Conservation (phyloP, 148 eudicot species). For the Suaeda aralocaspica region DNA sequence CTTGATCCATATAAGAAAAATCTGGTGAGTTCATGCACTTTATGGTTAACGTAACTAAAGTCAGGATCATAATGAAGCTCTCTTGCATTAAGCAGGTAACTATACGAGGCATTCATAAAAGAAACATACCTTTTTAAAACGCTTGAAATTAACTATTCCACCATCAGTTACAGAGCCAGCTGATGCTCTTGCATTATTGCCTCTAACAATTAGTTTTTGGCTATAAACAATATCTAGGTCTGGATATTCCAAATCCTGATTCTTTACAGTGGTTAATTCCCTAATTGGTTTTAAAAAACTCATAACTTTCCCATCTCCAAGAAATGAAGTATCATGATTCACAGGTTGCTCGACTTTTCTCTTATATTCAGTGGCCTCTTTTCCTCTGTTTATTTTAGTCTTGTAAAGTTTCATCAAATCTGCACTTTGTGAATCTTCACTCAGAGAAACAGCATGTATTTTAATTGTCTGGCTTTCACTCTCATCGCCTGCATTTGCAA, state of each 20-base stretch:
- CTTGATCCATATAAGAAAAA: not conserved
- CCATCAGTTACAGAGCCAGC: conserved; percentile 28
- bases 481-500: conserved; percentile 25
- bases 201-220: conserved; percentile 66
- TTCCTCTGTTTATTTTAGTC: conserved; percentile 11
- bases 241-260: conserved; percentile 46
- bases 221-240: conserved; percentile 70
- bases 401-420: conserved; percentile 19
- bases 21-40: not conserved
- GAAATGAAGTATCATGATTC: conserved; percentile 23
- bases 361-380: conserved; percentile 23
- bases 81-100: not conserved
- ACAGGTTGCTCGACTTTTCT: conserved; percentile 15
- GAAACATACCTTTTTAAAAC: conserved; percentile 72
- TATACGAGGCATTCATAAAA: not conserved
- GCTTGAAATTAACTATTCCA: conserved; percentile 67
- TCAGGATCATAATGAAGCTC: not conserved
- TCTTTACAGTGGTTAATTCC: conserved; percentile 28
- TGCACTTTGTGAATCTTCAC: conserved; percentile 11
- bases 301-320: conserved; percentile 17
- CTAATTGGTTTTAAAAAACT: conserved; percentile 34
- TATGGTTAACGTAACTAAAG: not conserved
- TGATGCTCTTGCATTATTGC: conserved; percentile 30
- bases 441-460: conserved; percentile 11
- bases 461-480: conserved; percentile 16